phyloP scores from a whole-genome alignment of 1,284 basidiomycete genomes.

The Athelia psychrophila region DNA sequence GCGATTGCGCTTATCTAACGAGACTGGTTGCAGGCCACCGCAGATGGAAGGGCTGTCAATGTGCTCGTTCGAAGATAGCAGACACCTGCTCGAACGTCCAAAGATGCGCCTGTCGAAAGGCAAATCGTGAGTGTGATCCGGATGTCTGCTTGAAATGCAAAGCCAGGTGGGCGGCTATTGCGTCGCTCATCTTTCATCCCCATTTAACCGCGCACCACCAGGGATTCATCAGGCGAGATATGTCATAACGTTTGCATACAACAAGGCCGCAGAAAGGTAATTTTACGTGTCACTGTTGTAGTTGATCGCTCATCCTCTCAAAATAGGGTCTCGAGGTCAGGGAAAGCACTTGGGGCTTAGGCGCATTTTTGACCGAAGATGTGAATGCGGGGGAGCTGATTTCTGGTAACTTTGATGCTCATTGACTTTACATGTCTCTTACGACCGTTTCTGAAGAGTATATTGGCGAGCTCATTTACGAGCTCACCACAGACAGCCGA shows the following conservation, averaged over 20 bases:
- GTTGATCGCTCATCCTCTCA: not conserved
- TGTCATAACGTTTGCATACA: slow-evolving; percentile 20
- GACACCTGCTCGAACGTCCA: slow-evolving; percentile 20
- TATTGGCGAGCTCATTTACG: slow-evolving; percentile 36
- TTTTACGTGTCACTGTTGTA: slow-evolving; percentile 3
- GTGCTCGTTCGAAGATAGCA: slow-evolving; percentile 16
- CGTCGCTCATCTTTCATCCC: no score
- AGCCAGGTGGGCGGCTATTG: slow-evolving; percentile 22
- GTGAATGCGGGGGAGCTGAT: slow-evolving; percentile 30
- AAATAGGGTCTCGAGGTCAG: slow-evolving; percentile 31
- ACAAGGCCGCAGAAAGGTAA: slow-evolving; percentile 14
- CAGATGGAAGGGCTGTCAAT: slow-evolving; percentile 39
- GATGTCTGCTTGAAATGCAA: slow-evolving; percentile 28
- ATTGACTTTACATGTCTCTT: not conserved
- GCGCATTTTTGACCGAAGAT: slow-evolving; percentile 34
- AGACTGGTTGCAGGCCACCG: slow-evolving; percentile 26
- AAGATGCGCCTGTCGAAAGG: slow-evolving; percentile 33
- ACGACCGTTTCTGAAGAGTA: slow-evolving; percentile 35
- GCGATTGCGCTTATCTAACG: not conserved
- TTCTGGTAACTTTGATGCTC: slow-evolving; percentile 29
- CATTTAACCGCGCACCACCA: no score
- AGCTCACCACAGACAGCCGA: slow-evolving; percentile 27
- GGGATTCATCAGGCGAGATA: slow-evolving; percentile 3
- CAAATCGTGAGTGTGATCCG: slow-evolving; percentile 40
- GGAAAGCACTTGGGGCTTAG: slow-evolving; percentile 36